Evolutionary conservation across 2,329 filamentous ascomycete genomes (phyloP), one percentile per base, ranked within the genome.

Genomic region (Pseudogymnoascus sp.): DNA sequence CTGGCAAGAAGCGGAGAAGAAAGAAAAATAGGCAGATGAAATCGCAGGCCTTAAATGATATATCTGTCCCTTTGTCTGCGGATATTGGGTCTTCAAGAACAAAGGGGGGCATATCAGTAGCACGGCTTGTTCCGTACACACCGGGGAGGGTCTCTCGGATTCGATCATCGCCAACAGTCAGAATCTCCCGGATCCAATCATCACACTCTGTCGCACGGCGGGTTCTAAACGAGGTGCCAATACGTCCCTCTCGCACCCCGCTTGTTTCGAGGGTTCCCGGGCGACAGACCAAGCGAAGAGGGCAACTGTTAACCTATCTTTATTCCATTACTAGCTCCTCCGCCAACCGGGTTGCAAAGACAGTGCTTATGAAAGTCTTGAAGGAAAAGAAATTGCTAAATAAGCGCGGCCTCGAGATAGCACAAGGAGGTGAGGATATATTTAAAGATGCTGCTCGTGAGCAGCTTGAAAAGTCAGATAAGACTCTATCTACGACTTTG

Each of bases 291-390:
- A 25, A 25, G 14, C 36, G 19, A 61, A 39, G 36, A 25, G 39
- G 51, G 10, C 60, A 21, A 41, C 60, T 61, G 25, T 39, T 61
- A 19, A 25, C 21, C 5, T 25, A 61, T 39, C 60, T 61, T 19
- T 61, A 41, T 43, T 39, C 34, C 14, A 61, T 61, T 43, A 61
- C 60, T 11, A 61, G 60, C 39, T 4, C 34, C 10, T 25, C 36
- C 16, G 60, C 60, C n/a, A 16, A 19, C 4, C 14, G 21, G 21
- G 3, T 25, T 41, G 60, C 60, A 19, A 39, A 61, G 36, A 61
- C 10, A 16, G 39, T 61, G 10, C 60, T 61, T 87, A 72, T 92
- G 89, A 63, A 92, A 89, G 68, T 92, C 89, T 73, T 92, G 89
- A 3, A 92, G 82, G 70, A 92, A 92, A 4, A 92, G 80, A 25